Evolutionary conservation across 2,329 filamentous ascomycete genomes (phyloP), one percentile per base, ranked within the genome.

Genomic region (Basipetospora chlamydospora): DNA sequence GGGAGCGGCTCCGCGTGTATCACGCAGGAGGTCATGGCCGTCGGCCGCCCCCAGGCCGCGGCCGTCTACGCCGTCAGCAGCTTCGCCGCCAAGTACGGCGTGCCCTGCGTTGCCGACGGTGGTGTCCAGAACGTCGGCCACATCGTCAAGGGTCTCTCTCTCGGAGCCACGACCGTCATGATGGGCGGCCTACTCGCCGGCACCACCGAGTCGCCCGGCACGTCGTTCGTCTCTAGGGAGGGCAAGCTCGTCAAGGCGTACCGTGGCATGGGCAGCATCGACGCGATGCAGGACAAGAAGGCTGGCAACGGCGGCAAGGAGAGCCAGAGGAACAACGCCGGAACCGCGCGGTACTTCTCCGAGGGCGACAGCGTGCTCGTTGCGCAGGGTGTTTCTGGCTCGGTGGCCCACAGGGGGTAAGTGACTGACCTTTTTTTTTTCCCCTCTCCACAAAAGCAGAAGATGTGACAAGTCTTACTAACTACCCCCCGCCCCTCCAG

Each of bases 211-310:
- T 96, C 88, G 26, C 90, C 90, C 25, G 92, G 90, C 45, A 87
- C 88, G 46, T 96, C 92, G 47, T 96, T 93, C 54, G 85, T 98
- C 48, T 93, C 84, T 53, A 80, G 83, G 42, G 88, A 96, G 62
- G 90, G 90, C 46, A 92, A 96, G 71, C 78, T 98, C 38, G 88
- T 98, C 60, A 98, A 98, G 73, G 87, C 90, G 28, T 98, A 98
- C 71, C 83, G 90, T 60, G 90, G 90, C 42, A 98, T 98, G 90
- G 90, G 90, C 47, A 87, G 80, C 61, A 98, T 98, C 55, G 90
- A 95, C 52, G 90, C 90, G 47, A 98, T 98, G 90, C 87, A 96
- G 64, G 88, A 96, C 64, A 94, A 90, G 75, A 94, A 94, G 70
- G 86, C 87, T 9, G 85, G 82, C 38, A 69, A 60, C 41, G 80